Evolutionary conservation across 73 alveolate species (phyloP).

Genomic region (Loxodes magnus): DNA sequence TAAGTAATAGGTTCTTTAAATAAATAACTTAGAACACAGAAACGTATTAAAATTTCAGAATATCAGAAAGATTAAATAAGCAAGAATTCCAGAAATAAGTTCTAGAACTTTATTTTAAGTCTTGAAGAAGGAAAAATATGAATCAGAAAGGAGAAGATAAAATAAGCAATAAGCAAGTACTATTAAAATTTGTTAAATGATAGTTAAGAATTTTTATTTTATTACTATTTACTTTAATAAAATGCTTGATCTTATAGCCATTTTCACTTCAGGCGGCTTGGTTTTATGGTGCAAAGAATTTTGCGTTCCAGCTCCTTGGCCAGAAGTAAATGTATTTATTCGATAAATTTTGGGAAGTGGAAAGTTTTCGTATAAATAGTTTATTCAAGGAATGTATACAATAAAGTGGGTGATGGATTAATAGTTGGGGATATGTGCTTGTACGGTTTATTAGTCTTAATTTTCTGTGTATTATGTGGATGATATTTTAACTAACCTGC

Average conservation of each 20-base stretch:
- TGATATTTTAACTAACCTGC: conserved; percentile 56
- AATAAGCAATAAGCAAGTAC: too few species aligned
- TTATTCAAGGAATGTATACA: conserved; percentile 37
- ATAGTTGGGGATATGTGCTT: conserved; percentile 56
- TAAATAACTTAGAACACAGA: too few species aligned
- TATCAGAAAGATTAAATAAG: too few species aligned
- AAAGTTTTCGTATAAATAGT: conserved; percentile 47
- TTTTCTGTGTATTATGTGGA: conserved; percentile 61
- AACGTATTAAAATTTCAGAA: too few species aligned
- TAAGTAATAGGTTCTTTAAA: too few species aligned
- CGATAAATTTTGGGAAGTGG: conserved; percentile 66
- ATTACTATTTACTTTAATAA: too few species aligned
- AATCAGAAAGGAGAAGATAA: too few species aligned
- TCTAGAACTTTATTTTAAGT: too few species aligned
- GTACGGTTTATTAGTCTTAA: conserved; percentile 66
- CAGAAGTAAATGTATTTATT: conserved; percentile 50
- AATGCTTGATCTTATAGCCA: conserved; percentile 77
- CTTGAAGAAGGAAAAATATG: too few species aligned
- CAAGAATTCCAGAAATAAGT: too few species aligned
- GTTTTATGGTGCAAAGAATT: conserved; percentile 77
- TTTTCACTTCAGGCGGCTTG: conserved; percentile 84
- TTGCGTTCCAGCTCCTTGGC: conserved; percentile 38
- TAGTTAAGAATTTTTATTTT: too few species aligned
- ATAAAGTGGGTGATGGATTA: conserved; percentile 70
- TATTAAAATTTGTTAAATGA: too few species aligned